These are phyloP conservation scores for Euryodendron excelsum DNA, from an alignment of 148 eudicot genomes.

Conservation along the genomic window DNA sequence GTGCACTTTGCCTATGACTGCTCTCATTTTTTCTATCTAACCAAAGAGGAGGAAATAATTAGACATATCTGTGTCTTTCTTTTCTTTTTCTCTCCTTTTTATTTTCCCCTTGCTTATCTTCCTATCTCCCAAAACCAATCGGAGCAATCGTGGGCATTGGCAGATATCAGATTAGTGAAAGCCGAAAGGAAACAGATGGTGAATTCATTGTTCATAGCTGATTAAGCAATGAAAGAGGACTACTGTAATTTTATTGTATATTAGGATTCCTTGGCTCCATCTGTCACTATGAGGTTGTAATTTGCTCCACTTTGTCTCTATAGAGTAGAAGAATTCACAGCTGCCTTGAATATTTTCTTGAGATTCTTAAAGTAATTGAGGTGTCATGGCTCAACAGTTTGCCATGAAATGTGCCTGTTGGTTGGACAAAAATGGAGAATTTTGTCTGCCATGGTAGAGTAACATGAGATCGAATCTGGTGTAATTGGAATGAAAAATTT, in stretches of 20 bases:
- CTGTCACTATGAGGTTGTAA: neutral
- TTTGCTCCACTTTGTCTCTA: neutral
- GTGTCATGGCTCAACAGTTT: neutral
- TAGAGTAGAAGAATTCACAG: neutral
- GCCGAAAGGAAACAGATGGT: neutral
- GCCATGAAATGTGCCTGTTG: too few relatives aligned
- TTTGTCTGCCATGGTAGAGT: neutral
- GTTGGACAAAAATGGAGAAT: neutral
- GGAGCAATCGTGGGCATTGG: too few relatives aligned
- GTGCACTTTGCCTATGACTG: too few relatives aligned
- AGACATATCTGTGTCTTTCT: too few relatives aligned
- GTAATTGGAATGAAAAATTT: neutral
- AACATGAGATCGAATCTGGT: neutral
- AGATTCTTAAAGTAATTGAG: neutral
- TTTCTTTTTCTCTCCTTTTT: too few relatives aligned
- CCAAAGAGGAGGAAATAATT: too few relatives aligned
- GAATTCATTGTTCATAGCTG: neutral
- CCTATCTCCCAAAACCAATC: too few relatives aligned
- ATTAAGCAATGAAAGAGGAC: neutral
- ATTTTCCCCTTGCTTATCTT: too few relatives aligned
- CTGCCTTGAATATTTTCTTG: neutral
- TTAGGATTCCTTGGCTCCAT: neutral
- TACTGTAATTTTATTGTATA: too few relatives aligned
- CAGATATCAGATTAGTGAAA: too few relatives aligned
- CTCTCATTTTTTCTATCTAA: too few relatives aligned